Conservation (phyloP, 1,139 yeast genomes). For the Lodderomyces elongisporus region DNA sequence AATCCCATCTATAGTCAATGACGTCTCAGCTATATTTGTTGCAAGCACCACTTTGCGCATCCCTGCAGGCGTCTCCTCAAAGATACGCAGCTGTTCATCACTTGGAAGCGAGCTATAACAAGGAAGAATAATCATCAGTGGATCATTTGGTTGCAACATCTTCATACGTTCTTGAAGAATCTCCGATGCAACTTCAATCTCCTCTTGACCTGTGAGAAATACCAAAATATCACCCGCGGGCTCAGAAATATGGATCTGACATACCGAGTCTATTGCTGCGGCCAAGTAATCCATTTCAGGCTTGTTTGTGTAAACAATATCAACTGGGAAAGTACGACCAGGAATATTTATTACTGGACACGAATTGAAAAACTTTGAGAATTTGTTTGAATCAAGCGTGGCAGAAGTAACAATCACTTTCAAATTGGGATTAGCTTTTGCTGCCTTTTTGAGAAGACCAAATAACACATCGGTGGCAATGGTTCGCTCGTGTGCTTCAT, state of each 20-base stretch:
- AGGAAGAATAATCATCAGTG: conserved; percentile 70
- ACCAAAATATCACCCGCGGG: conserved; percentile 64
- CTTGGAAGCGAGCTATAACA: conserved; percentile 78
- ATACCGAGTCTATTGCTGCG: conserved; percentile 72
- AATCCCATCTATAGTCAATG: conserved; percentile 76
- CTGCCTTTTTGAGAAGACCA: conserved; percentile 76
- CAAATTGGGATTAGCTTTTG: conserved; percentile 62
- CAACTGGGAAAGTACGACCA: conserved; percentile 89
- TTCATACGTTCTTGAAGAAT: conserved; percentile 63
- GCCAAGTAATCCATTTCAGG: conserved; percentile 86
- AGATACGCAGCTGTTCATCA: conserved; percentile 67
- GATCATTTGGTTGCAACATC: conserved; percentile 55
- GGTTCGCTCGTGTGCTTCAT: conserved; percentile 96
- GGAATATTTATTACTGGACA: conserved; percentile 85
- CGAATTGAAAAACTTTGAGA: conserved; percentile 66
- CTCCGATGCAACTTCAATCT: conserved; percentile 87
- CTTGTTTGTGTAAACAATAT: conserved; percentile 65
- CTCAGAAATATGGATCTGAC: conserved; percentile 78
- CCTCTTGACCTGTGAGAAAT: conserved; percentile 87
- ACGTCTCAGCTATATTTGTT: conserved; percentile 79
- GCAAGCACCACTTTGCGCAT: conserved; percentile 71
- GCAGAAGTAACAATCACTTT: conserved; percentile 88
- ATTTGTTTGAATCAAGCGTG: conserved; percentile 79
- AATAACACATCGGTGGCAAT: conserved; percentile 89
- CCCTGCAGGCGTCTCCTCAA: conserved; percentile 71